Conservation (phyloP, 495 filamentous ascomycete species). For the Monascus purpureus region DNA sequence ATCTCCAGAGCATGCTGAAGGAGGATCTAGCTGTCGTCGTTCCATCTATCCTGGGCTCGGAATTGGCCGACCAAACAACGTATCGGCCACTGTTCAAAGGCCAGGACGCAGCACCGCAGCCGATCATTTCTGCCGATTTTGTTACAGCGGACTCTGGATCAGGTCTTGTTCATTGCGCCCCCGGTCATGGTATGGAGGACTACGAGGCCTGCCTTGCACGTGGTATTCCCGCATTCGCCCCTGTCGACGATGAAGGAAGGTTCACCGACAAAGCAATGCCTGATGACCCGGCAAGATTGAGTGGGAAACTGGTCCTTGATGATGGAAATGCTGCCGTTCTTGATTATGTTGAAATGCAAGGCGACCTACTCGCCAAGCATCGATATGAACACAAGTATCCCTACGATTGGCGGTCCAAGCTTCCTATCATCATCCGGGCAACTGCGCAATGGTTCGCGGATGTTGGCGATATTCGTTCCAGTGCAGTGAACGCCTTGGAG, state of each 20-base stretch:
- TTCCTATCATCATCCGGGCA: constrained; percentile 76
- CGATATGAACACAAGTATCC: constrained; percentile 82
- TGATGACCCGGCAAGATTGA: constrained; percentile 40
- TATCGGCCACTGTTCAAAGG: constrained; percentile 57
- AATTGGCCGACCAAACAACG: constrained; percentile 42
- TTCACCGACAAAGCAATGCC: constrained; percentile 70
- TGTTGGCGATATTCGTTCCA: constrained; percentile 63
- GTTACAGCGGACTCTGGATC: constrained; percentile 79
- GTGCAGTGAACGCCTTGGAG: constrained; percentile 52
- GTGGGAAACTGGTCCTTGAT: constrained; percentile 46
- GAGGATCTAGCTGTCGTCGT: constrained; percentile 37
- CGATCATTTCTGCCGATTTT: constrained; percentile 68
- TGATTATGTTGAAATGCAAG: constrained; percentile 38
- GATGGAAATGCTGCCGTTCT: constrained; percentile 58
- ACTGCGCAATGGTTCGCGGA: constrained; percentile 98
- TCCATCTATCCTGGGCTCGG: constrained; percentile 45
- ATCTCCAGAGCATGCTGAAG: constrained; percentile 29
- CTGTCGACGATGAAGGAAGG: constrained; percentile 64
- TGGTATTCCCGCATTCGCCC: constrained; percentile 58
- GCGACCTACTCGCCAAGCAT: constrained; percentile 49
- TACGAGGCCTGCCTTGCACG: constrained; percentile 62
- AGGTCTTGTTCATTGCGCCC: constrained; percentile 84
- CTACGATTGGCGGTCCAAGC: constrained; percentile 93
- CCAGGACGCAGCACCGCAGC: constrained; percentile 37
- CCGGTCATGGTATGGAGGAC: constrained; percentile 94